Evolutionary conservation across 805 yeast genomes (phyloP).

Genomic region (Hanseniaspora meyeri): DNA sequence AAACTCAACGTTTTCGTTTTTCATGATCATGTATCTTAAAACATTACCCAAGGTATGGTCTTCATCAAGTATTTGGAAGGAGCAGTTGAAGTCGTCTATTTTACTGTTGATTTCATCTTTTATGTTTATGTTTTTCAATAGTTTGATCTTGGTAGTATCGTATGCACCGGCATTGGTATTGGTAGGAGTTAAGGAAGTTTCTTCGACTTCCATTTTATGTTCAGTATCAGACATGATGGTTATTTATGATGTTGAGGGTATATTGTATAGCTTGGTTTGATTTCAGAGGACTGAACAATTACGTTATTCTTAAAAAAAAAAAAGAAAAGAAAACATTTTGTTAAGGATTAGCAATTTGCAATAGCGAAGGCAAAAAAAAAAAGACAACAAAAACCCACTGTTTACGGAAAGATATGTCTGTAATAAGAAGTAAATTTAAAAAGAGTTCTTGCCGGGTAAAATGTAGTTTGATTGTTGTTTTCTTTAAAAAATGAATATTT

Average conservation of each 20-base stretch:
- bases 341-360: no score
- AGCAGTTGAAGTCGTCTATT: slow-evolving; percentile 29
- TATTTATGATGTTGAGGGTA: neutral
- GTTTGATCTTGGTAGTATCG: slow-evolving; percentile 45
- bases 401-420: no score
- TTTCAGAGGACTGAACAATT: no score
- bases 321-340: neutral
- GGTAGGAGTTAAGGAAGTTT: slow-evolving; percentile 7
- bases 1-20: slow-evolving; percentile 94
- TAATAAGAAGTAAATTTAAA: no score
- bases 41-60: slow-evolving; percentile 96
- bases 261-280: no score
- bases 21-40: slow-evolving; percentile 85
- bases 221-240: slow-evolving; percentile 18
- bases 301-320: neutral
- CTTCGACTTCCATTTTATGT: slow-evolving; percentile 17
- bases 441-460: neutral
- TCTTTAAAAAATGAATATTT: no score
- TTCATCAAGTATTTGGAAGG: slow-evolving; percentile 84
- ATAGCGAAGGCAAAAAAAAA: neutral
- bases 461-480: no score
- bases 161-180: slow-evolving; percentile 30
- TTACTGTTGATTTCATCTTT: slow-evolving; percentile 81
- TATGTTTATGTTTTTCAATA: slow-evolving; percentile 68
- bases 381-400: neutral